Base-by-base conservation (phyloP, 495 filamentous ascomycete species). In the Aspergillus bridgeri region DNA sequence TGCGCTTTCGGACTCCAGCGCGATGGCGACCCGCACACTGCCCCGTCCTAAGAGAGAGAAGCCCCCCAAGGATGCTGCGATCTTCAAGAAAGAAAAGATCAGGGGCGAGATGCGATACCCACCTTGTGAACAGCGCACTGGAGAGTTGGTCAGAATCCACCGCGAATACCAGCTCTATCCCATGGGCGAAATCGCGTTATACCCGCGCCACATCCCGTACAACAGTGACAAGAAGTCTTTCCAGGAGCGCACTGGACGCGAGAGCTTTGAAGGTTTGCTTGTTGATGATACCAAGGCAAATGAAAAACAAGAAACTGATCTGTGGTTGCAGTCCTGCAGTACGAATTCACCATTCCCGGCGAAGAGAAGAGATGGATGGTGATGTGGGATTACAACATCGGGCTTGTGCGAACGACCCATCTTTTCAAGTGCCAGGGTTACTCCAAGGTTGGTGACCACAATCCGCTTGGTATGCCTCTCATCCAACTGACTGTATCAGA, bases 351-450 rank as follows among this genome's bases (percentile, higher is more conserved):
- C 63, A 68, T 86, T 21, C 87, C 87, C 6, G 84, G 77, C 11
- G 81, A 91, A 42, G 82, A 86, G 6, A 81, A 78, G 59, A 70
- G 78, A 49, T 92, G 90, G 77, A 82, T 78, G 6, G 84, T 98
- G 22, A 90, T 96, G 85, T 98, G 94, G 94, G 94, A 98, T 69
- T 96, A 96, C 71, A 91, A 92, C 59, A 86, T 92, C 56, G 94
- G 94, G n/a, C 86, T 96, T 23, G 93, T 97, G 51, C 86, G 92
- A 57, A 92, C 93, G 65, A 97, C 94, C 6, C 89, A 91, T 44
- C 89, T 98, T 66, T 98, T 98, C 81, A 96, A 96, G 66, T 91
- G 89, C 64, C 86, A 83, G 57, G 84, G 86, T 56, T 91, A 93
- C 67, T 81, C 87, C 44, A 98, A 98, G 85, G 93, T 91, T 60